These are phyloP conservation scores for Carex parvula DNA, from an alignment of 176 grass and related monocot species.

Conservation along the genomic window DNA sequence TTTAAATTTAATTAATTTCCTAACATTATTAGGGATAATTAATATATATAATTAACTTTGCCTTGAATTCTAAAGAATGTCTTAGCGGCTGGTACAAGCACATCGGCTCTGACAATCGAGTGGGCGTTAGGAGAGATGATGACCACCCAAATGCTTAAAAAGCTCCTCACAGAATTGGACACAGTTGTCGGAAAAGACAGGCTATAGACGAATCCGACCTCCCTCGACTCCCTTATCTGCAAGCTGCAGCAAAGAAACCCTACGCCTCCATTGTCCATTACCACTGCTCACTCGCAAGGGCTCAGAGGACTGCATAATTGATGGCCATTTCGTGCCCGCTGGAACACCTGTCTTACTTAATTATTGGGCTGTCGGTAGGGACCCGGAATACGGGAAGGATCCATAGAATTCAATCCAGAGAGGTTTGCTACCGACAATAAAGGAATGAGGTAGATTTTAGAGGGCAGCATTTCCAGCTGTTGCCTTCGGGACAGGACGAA, in stretches of 20 bases:
- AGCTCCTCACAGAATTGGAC: constrained; percentile 45
- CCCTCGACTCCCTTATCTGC: constrained; percentile 53
- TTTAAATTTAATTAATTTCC: background rate
- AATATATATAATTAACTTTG: background rate
- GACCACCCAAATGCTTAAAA: constrained; percentile 42
- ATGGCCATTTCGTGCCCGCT: constrained; percentile 32
- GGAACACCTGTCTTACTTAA: constrained; percentile 60
- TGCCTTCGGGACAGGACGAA: constrained; percentile 62
- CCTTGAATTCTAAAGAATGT: constrained; percentile 34
- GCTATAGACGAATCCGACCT: constrained; percentile 58
- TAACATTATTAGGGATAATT: too few species aligned
- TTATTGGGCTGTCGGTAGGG: constrained; percentile 49
- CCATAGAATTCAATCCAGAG: constrained; percentile 60
- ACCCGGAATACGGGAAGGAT: constrained; percentile 43
- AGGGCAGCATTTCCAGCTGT: constrained; percentile 61
- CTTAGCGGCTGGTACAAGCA: constrained; percentile 38
- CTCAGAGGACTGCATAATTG: constrained; percentile 28
- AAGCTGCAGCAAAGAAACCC: constrained; percentile 63
- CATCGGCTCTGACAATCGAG: constrained; percentile 52
- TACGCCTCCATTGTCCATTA: constrained; percentile 40
- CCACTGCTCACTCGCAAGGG: constrained; percentile 43
- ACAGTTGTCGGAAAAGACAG: constrained; percentile 33
- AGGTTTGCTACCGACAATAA: constrained; percentile 37
- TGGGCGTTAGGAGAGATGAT: constrained; percentile 71
- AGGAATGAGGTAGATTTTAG: constrained; percentile 26